A percentile compares a stretch with the other conserved stretches of the same genome.
Conservation (phyloP, 164 flowering plant genomes). For the Vitis riparia region DNA sequence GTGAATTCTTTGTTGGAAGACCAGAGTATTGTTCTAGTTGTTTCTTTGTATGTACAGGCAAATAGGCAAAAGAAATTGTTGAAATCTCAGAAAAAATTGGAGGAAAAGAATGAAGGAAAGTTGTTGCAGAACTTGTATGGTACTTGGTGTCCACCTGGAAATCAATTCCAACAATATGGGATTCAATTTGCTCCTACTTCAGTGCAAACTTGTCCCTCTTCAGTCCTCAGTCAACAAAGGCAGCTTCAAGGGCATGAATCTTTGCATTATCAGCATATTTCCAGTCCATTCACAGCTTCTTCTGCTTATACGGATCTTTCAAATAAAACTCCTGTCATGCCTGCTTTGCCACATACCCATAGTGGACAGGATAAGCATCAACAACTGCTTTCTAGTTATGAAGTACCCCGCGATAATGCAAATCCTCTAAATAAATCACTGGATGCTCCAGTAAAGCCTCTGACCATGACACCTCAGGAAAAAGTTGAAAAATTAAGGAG, state of each 20-base stretch:
- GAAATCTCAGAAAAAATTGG: constrained; percentile 25
- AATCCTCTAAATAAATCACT: constrained; percentile 21
- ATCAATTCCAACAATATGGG: constrained; percentile 34
- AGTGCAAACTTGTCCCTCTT: constrained; percentile 36
- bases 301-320: constrained; percentile 33
- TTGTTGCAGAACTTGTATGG: constrained; percentile 28
- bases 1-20: constrained; percentile 2
- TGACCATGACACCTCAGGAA: constrained; percentile 82
- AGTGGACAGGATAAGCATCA: constrained; percentile 34
- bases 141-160: constrained; percentile 36
- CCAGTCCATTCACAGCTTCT: constrained; percentile 32
- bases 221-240: constrained; percentile 31
- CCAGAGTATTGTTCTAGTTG: constrained; percentile 12
- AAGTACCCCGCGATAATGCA: constrained; percentile 29
- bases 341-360: constrained; percentile 29
- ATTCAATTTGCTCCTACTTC: constrained; percentile 33
- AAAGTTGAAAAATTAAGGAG: constrained; percentile 84
- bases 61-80: constrained; percentile 27
- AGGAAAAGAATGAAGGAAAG: constrained; percentile 27
- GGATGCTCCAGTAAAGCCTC: constrained; percentile 30
- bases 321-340: constrained; percentile 35
- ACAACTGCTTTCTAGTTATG: constrained; percentile 27
- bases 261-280: constrained; percentile 32
- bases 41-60: constrained; percentile 29
- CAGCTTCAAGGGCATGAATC: constrained; percentile 35